Evolutionary conservation across 139 green algal genomes (phyloP).

Genomic region (Tetraselmis chui): DNA sequence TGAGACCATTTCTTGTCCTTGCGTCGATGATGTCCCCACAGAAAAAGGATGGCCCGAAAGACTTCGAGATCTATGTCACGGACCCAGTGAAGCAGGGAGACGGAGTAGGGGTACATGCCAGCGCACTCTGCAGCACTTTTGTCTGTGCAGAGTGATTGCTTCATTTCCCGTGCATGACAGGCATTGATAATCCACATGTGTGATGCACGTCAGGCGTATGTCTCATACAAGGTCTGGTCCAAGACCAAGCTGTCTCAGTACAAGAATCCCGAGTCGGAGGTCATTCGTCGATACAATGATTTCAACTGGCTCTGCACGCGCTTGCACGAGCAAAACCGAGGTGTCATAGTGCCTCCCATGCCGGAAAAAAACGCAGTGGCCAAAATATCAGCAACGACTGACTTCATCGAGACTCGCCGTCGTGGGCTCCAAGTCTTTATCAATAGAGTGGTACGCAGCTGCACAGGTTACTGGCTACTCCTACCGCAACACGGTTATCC

Average conservation of each 20-base stretch:
- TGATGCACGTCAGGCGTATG: conserved; percentile 41
- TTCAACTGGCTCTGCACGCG: conserved; percentile 80
- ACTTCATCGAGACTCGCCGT: conserved; percentile 87
- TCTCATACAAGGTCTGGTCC: conserved; percentile 67
- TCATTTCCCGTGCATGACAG: too few species aligned
- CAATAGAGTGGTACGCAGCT: conserved; percentile 48
- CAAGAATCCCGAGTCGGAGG: conserved; percentile 36
- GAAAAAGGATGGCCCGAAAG: neutral
- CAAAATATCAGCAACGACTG: conserved; percentile 81
- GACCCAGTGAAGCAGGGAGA: conserved; percentile 93
- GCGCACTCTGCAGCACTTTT: neutral
- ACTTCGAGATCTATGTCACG: conserved; percentile 59
- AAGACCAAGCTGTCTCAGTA: conserved; percentile 37
- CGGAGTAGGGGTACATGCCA: conserved; percentile 43
- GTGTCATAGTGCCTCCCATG: conserved; percentile 81
- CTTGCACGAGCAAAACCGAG: conserved; percentile 62
- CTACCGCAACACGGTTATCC: too few species aligned
- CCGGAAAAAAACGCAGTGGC: conserved; percentile 87
- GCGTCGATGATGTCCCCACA: too few species aligned
- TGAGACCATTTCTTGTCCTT: too few species aligned
- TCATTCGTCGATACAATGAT: conserved; percentile 86
- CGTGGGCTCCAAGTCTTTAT: conserved; percentile 71
- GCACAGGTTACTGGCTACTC: too few species aligned
- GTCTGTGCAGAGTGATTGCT: too few species aligned
- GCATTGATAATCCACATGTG: too few species aligned